phyloP scores from a whole-genome alignment of 139 green algal species.

The Haematococcus sp. region DNA sequence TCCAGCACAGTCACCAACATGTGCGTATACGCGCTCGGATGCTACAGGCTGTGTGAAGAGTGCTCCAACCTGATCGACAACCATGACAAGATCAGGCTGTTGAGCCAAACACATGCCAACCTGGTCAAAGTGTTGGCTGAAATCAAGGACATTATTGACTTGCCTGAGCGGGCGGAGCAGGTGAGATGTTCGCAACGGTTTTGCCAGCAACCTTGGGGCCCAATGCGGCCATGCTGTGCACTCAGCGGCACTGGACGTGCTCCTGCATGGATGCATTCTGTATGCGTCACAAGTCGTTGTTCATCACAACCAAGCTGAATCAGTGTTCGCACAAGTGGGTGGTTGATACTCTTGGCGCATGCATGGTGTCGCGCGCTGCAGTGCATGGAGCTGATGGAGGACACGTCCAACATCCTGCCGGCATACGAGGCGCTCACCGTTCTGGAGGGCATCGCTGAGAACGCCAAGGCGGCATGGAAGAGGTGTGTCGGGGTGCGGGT shows the following conservation, averaged over 20 bases:
- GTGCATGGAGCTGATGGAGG: conserved; percentile 24
- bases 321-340: no score
- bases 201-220: no score
- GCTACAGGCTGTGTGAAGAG: conserved; percentile 66
- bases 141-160: conserved; percentile 60
- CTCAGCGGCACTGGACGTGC: conserved; percentile 3
- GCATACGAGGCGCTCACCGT: conserved; percentile 54
- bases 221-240: conserved; percentile 36
- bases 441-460: conserved; percentile 68
- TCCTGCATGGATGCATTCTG: neutral
- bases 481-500: conserved; percentile 4
- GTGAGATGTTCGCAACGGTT: no score
- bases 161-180: conserved; percentile 44
- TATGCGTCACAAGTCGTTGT: neutral
- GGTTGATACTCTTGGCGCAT: no score
- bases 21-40: neutral
- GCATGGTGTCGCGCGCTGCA: no score
- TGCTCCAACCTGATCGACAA: conserved; percentile 69
- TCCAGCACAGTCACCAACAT: neutral
- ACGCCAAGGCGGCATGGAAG: conserved; percentile 58
- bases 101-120: conserved; percentile 71
- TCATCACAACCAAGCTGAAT: neutral
- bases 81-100: conserved; percentile 71
- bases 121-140: conserved; percentile 56
- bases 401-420: conserved; percentile 34